Conservation (phyloP, 2,329 filamentous ascomycete species). For the Aspergillus persii region DNA sequence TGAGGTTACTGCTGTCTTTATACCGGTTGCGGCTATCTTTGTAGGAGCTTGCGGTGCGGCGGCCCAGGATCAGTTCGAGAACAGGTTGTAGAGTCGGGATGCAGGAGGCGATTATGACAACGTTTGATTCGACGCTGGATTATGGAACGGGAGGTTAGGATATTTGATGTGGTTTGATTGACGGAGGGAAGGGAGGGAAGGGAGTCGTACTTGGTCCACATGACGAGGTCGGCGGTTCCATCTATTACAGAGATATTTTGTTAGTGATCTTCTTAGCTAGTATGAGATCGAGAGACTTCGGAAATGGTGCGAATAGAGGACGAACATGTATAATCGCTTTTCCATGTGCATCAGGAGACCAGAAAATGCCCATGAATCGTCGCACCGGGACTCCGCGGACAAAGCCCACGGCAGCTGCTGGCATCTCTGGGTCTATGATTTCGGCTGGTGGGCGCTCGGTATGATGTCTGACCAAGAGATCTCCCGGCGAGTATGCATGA, state of each 20-base stretch:
- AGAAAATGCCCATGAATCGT: background rate
- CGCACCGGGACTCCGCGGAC: no score
- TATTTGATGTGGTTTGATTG: no score
- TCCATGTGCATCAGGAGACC: background rate
- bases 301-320: no score
- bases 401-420: no score
- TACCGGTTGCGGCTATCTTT: constrained; percentile 6
- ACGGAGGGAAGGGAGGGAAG: no score
- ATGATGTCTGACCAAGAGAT: no score
- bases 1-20: constrained; percentile 7
- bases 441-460: no score
- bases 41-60: constrained; percentile 17
- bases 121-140: constrained; percentile 30
- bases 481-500: no score
- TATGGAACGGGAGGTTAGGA: background rate
- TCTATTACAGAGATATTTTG: no score
- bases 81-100: constrained; percentile 36
- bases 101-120: constrained; percentile 36
- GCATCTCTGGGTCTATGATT: no score
- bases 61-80: constrained; percentile 26
- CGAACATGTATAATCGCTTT: constrained; percentile 28
- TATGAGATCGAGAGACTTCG: no score
- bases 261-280: no score
- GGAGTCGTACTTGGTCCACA: constrained; percentile 45
- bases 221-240: constrained; percentile 44